Base-by-base conservation (phyloP, 2,329 filamentous ascomycete genomes). In the Fragosphaeria purpurea region DNA sequence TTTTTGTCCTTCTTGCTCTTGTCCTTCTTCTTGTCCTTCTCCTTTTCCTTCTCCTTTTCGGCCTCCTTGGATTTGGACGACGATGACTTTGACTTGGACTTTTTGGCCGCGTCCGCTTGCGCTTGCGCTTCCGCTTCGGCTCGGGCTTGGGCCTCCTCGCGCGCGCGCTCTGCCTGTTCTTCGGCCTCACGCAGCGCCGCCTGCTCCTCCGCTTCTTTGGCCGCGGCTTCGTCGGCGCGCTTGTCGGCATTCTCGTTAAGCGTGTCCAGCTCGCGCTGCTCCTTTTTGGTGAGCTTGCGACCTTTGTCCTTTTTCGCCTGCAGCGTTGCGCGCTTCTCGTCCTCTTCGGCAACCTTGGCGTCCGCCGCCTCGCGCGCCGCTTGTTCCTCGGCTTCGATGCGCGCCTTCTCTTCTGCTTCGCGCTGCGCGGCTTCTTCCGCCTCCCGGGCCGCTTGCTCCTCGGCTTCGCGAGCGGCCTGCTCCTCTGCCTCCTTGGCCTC, bases 61-160 rank as follows among this genome's bases (percentile, higher is more conserved):
- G 11, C 33, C 7, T 49, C 56, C 49, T 63, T 64, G 34, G 60
- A 59, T 48, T 66, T 66, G 33, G 61, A 53, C 31, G 47, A 63
- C 54, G 69, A 70, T 22, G 22, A 22, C 60, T 72, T 73, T 33
- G 67, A 64, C 58, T 71, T 73, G 57, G 67, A 69, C 53, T 67
- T 67, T 41, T 65, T 57, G 1, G 58, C 58, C 13, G 60, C 62
- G 1, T 41, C n/a, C 33, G 55, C 50, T 35, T 50, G 55, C 45
- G 46, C 55, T 42, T 53, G 58, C 51, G 61, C 65, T 51, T 65
- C 64, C 4, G 61, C 62, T 47, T 48, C 47, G 10, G 41, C 55
- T 12, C 47, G 54, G 32, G 54, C 55, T 39, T 59, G 59, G 37
- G 61, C 58, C 57, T 72, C 67, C 43, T 68, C 65, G 10, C 64